Evolutionary conservation across 371 early-diverging fungal genomes (phyloP), one percentile per base, ranked within the genome.

Genomic region (Mucor irregularis): DNA sequence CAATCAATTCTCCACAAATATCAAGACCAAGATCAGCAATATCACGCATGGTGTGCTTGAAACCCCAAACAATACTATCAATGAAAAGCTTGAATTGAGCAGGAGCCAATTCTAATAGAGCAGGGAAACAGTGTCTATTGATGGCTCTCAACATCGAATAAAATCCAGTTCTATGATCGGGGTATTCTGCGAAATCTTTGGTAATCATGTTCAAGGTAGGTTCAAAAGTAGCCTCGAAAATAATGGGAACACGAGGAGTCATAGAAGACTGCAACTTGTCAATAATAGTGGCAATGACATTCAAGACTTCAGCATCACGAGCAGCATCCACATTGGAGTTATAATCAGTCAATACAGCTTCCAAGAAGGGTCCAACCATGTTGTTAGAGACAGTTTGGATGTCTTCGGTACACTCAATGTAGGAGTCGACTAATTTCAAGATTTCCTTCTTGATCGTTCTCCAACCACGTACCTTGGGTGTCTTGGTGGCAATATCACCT

Each of bases 21-120:
- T 74, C 79, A 44, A 98, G 85, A 24, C 95, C 93, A 38, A 86
- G 74, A 53, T 99, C 98, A 46, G 95, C 90, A 71, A 99, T 95
- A 66, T 99, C 98, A 58, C 97, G 87, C 90, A 93, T 91, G 1
- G 97, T 95, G 73, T 99, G 99, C 80, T 98, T 98, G 82, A 98
- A 94, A n/a, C 90, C 96, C 97, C 98, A 98, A 19, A 97, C 91
- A 52, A 97, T 85, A 58, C 92, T 90, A 79, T 96, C 94, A 50
- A 91, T 80, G 66, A 96, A 79, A 22, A 96, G 81, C 60, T 92
- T 92, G 78, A 98, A 94, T 69, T 90, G 90, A 14, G 83, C 83
- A 29, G 90, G 78, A 4, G 92, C 89, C 34, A 97, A 78, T 52
- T 78, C 82, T 55, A 97, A 64, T 35, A 96, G 74, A 2, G 96